Evolutionary conservation across 1,284 basidiomycete genomes (phyloP).

Genomic region (Ustilago curta): DNA sequence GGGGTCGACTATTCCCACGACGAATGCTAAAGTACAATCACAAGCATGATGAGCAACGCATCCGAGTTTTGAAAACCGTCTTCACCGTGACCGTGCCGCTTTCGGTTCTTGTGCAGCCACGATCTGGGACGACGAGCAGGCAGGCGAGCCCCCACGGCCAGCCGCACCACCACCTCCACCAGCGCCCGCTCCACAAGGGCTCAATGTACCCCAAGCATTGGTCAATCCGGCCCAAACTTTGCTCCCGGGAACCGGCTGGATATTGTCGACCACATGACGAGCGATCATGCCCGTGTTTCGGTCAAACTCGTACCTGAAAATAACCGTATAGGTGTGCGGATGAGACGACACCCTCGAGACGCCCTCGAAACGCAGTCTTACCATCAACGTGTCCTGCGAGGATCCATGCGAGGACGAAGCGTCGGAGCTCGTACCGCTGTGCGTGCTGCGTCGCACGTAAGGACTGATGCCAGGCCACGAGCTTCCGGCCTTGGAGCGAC

Average conservation of each 20-base stretch:
- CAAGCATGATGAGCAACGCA: not conserved
- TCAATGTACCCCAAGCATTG: conserved; percentile 38
- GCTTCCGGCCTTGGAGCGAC: conserved; percentile 30
- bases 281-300: conserved; percentile 57
- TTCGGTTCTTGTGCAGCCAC: not conserved
- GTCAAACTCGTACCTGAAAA: conserved; percentile 66
- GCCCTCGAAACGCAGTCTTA: conserved; percentile 60
- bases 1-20: not conserved
- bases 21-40: not conserved
- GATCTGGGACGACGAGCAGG: conserved; percentile 15
- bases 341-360: conserved; percentile 52
- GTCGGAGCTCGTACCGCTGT: not conserved
- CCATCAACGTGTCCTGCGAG: conserved; percentile 49
- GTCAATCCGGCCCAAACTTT: conserved; percentile 53
- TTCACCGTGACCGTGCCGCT: not conserved
- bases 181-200: conserved; percentile 25
- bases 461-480: conserved; percentile 50
- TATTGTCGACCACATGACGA: conserved; percentile 62
- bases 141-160: conserved; percentile 17
- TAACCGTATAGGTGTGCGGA: conserved; percentile 62
- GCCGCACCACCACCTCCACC: conserved; percentile 25
- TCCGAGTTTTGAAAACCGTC: not conserved
- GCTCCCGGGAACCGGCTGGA: conserved; percentile 63
- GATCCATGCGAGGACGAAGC: not conserved
- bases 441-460: conserved; percentile 15